Base-by-base conservation (phyloP, 163 green algal species). In the Scenedesmus sp. region DNA sequence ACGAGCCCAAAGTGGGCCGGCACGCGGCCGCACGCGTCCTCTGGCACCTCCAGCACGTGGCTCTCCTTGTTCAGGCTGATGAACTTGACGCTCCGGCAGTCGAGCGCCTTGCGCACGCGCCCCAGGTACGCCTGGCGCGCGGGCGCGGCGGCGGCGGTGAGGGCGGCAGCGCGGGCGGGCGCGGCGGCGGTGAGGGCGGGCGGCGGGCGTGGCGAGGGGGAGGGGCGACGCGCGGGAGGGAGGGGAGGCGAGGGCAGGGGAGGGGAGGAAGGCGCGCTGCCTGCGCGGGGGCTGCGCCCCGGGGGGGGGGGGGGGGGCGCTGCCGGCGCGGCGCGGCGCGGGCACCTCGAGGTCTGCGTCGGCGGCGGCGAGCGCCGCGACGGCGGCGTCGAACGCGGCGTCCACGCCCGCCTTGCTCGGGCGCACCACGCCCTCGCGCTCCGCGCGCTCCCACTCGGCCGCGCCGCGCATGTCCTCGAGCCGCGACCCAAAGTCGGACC, bases 21-120 rank as follows among this genome's bases (percentile, higher is more conserved):
- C 31, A 83, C 66, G 31, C 60, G 7, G 17, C 64, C 54, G 50
- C 56, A 63, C n/a, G 75, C 6, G 28, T 81, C 77, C 58, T 96
- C 86, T 7, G 92, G 90, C 42, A 99, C 88, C 86, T 99, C 96
- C 4, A 99, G 53, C 57, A 97, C 81, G 78, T 98, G 91, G 56
- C 63, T 89, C 47, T 98, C 93, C 83, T 98, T 98, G 72, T 94
- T 94, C n/a, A 95, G 47, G 6, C 82, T 87, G n/a, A 94, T 82
- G 71, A 92, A 97, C 14, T 4, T 63, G 3, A 81, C 42, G n/a
- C 24, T 11, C 9, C 72, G 47, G 24, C 85, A 82, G n/a, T 56
- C 77, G 1, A 85, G 53, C 60, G 81, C 36, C 14, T 20, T 22
- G 22, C 81, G 69, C 6, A 92, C 79, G 17, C 91, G 78, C 36